phyloP scores from a whole-genome alignment of 495 filamentous ascomycete genomes.

The Chaetomidium leptoderma region DNA sequence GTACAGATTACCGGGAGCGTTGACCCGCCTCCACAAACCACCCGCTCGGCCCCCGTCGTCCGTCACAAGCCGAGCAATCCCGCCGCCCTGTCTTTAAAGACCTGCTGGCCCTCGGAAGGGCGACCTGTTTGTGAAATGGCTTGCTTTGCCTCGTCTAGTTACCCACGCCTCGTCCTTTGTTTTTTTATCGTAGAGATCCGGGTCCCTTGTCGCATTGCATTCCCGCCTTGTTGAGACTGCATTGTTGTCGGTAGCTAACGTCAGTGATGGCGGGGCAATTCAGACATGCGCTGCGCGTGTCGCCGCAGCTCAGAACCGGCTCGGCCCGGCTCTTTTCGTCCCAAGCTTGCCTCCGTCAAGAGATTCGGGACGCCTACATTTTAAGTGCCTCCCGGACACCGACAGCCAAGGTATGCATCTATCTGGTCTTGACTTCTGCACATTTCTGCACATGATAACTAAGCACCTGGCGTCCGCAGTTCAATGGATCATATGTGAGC shows the following conservation, averaged over 20 bases:
- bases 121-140: constrained; percentile 3
- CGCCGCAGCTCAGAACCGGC: constrained; percentile 18
- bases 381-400: constrained; percentile 83
- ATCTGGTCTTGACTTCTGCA: not conserved
- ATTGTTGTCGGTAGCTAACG: not conserved
- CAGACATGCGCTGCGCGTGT: constrained; percentile 19
- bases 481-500: constrained; percentile 82
- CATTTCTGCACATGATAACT: not conserved
- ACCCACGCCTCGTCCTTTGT: not conserved
- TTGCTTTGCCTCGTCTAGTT: not conserved
- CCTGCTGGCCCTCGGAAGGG: constrained; percentile 16
- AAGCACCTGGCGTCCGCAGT: too few species aligned
- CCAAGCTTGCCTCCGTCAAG: constrained; percentile 53
- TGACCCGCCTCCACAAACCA: constrained; percentile 21
- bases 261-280: constrained; percentile 26
- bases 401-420: constrained; percentile 65
- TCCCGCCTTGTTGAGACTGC: not conserved
- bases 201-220: not conserved
- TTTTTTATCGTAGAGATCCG: not conserved
- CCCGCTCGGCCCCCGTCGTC: constrained; percentile 15
- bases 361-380: constrained; percentile 88
- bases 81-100: constrained; percentile 13
- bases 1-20: too few species aligned
- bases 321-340: constrained; percentile 63
- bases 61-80: constrained; percentile 38